Base-by-base conservation (phyloP, 192 early-diverging fungal species). In the Coemansia sp. region DNA sequence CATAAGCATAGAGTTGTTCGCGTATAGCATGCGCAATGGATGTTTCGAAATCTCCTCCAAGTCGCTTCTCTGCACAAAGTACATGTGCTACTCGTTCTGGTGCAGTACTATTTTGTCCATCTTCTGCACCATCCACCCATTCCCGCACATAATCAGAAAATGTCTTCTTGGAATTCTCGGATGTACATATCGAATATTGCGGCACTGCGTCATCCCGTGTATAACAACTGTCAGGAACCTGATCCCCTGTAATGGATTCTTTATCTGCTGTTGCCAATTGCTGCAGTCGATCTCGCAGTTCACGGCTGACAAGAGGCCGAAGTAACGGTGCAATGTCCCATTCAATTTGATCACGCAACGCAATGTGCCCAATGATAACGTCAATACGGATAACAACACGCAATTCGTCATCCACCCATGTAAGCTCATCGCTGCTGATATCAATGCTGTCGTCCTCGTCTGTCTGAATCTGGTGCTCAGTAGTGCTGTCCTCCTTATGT, bases 1-100 rank as follows among this genome's bases (percentile, higher is more conserved):
- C 87, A 74, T 89, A 93, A 4, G 86, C 86, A 64, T 93, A 88
- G 7, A 97, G 82, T 82, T 98, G 96, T 65, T 98, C 96, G 19
- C 95, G 85, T n/a, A 96, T 94, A 3, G 92, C 87, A 72, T 96
- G 95, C 2, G 95, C 90, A 36, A 95, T 93, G 0, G 94, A 92
- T 0, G 94, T 93, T 70, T 91, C 89, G 67, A 98, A 98, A 84
- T 96, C 96, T 23, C 90, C 87, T 30, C 88, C 85, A 19, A 98
- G 74, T 0, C 90, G 88, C 36, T 91, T 71, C 67, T 98, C 96
- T 0, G 75, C 70, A 20, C 87, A 87, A 8, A 96, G 74, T 5
- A 88, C 84, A n/a, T 89, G 91, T 20, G 96, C 92, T 74, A 98
- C 96, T 1, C 68, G 64, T 71, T 98, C 96, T 4, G 95, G 95